Base-by-base conservation (phyloP, 2,329 filamentous ascomycete species). In the Sarocladiaceae sp. region DNA sequence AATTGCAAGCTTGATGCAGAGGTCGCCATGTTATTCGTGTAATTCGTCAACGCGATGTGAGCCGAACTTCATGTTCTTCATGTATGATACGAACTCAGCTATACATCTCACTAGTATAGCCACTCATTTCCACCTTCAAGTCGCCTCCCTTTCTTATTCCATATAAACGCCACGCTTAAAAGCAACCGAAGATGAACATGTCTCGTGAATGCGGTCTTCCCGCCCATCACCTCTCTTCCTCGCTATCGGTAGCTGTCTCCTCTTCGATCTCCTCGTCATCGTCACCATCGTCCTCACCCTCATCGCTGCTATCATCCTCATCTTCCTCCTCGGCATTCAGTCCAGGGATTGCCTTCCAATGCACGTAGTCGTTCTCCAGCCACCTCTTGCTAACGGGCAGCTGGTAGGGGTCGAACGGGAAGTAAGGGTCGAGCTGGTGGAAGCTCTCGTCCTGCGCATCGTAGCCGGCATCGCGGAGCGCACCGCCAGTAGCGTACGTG, bases 401-500 rank as follows among this genome's bases (percentile, higher is more conserved):
- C 56, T 91, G 85, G 62, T 97, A 98, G 2, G 94, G 94, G 59
- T 98, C 93, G 57, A 98, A 98, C 0, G 93, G 93, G 58, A 97
- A 98, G 62, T 95, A 96, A 0, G 89, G 86, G 54, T 97, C 90
- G 2, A 98, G 75, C 62, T 95, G 84, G 56, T 91, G 83, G 56
- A 81, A 84, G 50, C 83, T 81, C 53, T 95, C 88, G 47, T 86
- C 85, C 7, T 35, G 33, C 12, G 66, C 61, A 31, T 66, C 64
- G 43, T 60, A 61, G 3, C 64, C 64, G 10, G 64, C 60, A 53
- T 79, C 78, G 48, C 73, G 73, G 26, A 78, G 66, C 1, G 69
- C 72, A 10, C 73, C 72, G 45, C 76, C 74, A 10, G 69, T 74
- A 15, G 74, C 70, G 51, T 78, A 77, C 27, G 72, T 74, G 7